phyloP scores from a whole-genome alignment of 495 filamentous ascomycete species.

The Jackrogersella multiformis region DNA sequence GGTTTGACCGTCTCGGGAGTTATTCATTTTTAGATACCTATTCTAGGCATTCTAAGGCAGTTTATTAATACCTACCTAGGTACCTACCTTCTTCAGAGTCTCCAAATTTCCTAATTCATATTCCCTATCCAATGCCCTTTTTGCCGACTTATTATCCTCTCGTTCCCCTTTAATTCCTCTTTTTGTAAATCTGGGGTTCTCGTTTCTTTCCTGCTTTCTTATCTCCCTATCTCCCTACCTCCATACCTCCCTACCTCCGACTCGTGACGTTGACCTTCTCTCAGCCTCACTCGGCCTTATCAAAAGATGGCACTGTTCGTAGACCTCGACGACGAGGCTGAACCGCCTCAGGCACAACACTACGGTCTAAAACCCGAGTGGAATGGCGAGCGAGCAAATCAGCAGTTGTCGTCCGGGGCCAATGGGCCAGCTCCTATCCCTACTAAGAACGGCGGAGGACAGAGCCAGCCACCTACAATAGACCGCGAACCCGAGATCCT shows the following conservation, averaged over 20 bases:
- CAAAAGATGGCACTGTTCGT: conserved; percentile 71
- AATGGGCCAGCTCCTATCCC: conserved; percentile 20
- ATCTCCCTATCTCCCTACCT: background rate
- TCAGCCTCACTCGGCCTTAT: conserved; percentile 11
- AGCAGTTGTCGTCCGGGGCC: conserved; percentile 31
- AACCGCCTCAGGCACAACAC: conserved; percentile 52
- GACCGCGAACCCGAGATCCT: conserved; percentile 61
- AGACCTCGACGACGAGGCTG: conserved; percentile 68
- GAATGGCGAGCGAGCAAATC: conserved; percentile 37
- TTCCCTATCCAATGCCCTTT: conserved; percentile 12
- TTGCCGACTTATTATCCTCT: conserved; percentile 2
- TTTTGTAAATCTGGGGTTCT: background rate
- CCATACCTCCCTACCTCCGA: background rate
- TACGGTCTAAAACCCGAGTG: conserved; percentile 42
- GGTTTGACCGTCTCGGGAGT: conserved; percentile 29
- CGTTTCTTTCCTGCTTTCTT: conserved; percentile 3
- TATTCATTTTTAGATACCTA: too few relatives aligned
- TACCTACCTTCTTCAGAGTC: too few relatives aligned
- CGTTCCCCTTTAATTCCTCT: conserved; percentile 20
- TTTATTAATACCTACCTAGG: background rate
- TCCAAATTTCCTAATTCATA: conserved; percentile 12
- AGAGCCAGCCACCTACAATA: conserved; percentile 30
- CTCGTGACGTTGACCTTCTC: conserved; percentile 9
- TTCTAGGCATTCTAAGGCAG: too few relatives aligned
- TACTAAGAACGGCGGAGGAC: conserved; percentile 28